Conservation (phyloP, 2,329 filamentous ascomycete genomes). For the Pseudocercospora eumusae region DNA sequence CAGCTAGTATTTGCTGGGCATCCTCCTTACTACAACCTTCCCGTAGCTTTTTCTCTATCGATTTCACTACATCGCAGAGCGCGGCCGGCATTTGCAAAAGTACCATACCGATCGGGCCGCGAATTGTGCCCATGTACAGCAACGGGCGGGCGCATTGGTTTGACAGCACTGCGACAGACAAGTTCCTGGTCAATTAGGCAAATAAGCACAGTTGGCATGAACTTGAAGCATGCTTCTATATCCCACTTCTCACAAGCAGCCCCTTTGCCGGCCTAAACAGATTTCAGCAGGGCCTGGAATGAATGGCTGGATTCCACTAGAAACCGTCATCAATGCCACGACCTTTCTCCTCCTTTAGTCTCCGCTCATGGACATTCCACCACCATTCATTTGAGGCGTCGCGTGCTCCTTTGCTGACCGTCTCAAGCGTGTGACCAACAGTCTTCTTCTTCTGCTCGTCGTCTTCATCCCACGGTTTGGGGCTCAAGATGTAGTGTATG, state of each 20-base stretch:
- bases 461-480: slow-evolving; percentile 65
- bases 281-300: too few species aligned
- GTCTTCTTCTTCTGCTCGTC: slow-evolving; percentile 39
- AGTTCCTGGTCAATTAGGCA: not conserved
- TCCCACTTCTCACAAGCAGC: too few species aligned
- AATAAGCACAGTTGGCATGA: not conserved
- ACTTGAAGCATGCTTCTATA: not conserved
- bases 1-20: not conserved
- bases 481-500: slow-evolving; percentile 62
- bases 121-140: too few species aligned
- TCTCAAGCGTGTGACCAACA: slow-evolving; percentile 5
- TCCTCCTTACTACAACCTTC: not conserved
- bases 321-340: slow-evolving; percentile 55
- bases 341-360: slow-evolving; percentile 51
- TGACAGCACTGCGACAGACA: not conserved
- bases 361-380: slow-evolving; percentile 55
- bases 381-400: slow-evolving; percentile 60
- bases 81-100: not conserved
- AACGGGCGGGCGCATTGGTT: not conserved
- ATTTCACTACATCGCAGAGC: not conserved
- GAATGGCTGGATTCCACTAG: slow-evolving; percentile 32
- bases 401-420: slow-evolving; percentile 35
- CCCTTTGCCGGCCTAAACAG: too few species aligned
- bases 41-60: not conserved
- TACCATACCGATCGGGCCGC: not conserved